Evolutionary conservation across 768 basidiomycete species (phyloP), one percentile per base, ranked within the genome.

Genomic region (Chlorophyllum brunneum): DNA sequence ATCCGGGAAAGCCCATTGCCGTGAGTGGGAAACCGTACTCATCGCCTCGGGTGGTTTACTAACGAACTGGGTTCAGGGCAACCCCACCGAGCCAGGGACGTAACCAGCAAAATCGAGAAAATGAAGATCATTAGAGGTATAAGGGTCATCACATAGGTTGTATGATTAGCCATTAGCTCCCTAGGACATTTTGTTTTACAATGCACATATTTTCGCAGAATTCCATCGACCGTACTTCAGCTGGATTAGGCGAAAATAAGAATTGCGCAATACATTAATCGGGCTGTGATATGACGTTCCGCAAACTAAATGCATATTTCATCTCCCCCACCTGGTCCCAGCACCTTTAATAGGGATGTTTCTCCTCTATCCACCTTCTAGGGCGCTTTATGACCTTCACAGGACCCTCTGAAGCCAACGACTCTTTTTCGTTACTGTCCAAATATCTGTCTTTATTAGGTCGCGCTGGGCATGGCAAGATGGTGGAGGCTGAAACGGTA

Each of bases 341-440:
- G n/a, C n/a, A n/a, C 54, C 67, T 59, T 60, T 65, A 65, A 49
- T 63, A 61, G 5, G 73, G 77, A 39, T 69, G 61, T 53, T 69
- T 86, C 67, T 92, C 90, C 68, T 90, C 85, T 63, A 92, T 91
- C 90, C 90, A 92, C 57, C 86, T 76, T 60, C 81, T 76, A 10
- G 86, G 84, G 46, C 78, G 71, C 69, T 81, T 88, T 58, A 68
- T 64, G 11, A 84, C 78, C 18, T 75, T 76, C 23, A 83, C 76
- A 29, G 74, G 72, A 29, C 67, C 59, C 48, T 60, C 63, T 37
- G 61, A 51, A 54, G 58, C 58, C 40, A 59, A 40, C 16, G 58
- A 45, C 31, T 57, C 60, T 43, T 61, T 64, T 50, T 59, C 60
- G 23, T 73, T 74, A 41, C 70, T 72, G 59, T 90, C 88, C 38